Percentiles rank a stretch among this genome's conserved stretches.
Evolutionary conservation across 371 early-diverging fungal genomes (phyloP).

Genomic region (Mortierella sp.): DNA sequence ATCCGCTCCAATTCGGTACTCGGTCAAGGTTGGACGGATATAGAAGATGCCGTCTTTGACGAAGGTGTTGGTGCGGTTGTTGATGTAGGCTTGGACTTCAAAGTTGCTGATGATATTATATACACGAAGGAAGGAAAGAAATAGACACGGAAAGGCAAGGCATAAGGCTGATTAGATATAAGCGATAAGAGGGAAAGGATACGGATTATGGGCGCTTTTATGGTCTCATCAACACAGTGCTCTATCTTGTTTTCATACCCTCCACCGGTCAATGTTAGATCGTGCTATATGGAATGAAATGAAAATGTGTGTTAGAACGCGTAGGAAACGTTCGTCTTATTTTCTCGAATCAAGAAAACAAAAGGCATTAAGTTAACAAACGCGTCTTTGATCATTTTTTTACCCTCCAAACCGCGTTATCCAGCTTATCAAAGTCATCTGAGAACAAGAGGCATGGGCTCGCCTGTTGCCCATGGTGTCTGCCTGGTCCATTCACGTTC

Average conservation of each 20-base stretch:
- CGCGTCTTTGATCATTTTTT: not conserved
- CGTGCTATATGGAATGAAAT: no score
- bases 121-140: not conserved
- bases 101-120: slow-evolving; percentile 55
- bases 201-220: no score
- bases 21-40: slow-evolving; percentile 74
- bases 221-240: no score
- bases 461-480: not conserved
- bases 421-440: slow-evolving; percentile 72
- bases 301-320: not conserved
- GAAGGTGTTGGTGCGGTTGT: slow-evolving; percentile 73
- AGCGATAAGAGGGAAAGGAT: no score
- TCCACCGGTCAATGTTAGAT: slow-evolving; percentile 66
- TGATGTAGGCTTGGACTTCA: slow-evolving; percentile 70
- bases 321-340: not conserved
- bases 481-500: no score
- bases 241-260: slow-evolving; percentile 30
- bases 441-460: slow-evolving; percentile 64
- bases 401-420: slow-evolving; percentile 69
- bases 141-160: no score
- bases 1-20: slow-evolving; percentile 30
- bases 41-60: slow-evolving; percentile 73
- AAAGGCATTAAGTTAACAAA: not conserved
- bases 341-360: not conserved
- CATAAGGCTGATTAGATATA: no score